These are phyloP conservation scores for Aureobasidium sp. DNA, from an alignment of 2,329 filamentous ascomycete species.

Conservation along the genomic window DNA sequence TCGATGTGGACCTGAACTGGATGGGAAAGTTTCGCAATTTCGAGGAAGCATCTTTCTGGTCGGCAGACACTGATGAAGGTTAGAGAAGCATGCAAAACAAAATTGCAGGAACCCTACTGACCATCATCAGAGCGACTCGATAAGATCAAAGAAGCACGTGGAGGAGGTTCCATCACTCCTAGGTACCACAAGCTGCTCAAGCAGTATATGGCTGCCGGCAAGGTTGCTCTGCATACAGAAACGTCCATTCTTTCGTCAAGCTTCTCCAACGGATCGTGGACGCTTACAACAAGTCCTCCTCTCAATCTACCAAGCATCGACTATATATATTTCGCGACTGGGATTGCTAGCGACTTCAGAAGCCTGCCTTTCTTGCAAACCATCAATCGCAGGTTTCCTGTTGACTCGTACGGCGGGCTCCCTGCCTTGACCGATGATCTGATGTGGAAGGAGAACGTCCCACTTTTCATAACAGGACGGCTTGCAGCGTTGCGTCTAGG, in stretches of 20 bases:
- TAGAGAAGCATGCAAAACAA: conserved; percentile 5
- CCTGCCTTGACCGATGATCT: conserved; percentile 70
- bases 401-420: conserved; percentile 57
- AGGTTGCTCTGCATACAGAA: conserved; percentile 49
- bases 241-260: conserved; percentile 47
- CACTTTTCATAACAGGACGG: conserved; percentile 63
- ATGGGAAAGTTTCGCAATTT: conserved; percentile 76
- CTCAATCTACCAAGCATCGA: conserved; percentile 48
- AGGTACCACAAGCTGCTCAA: conserved; percentile 60
- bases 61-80: conserved; percentile 60
- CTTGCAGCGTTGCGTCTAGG: conserved; percentile 62
- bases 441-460: conserved; percentile 66
- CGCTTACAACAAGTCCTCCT: conserved; percentile 47
- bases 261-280: conserved; percentile 41
- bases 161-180: conserved; percentile 71
- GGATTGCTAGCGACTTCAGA: conserved; percentile 56
- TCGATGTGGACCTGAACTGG: conserved; percentile 71
- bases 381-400: conserved; percentile 53
- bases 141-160: conserved; percentile 59
- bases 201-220: conserved; percentile 47
- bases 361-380: conserved; percentile 55
- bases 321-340: conserved; percentile 71
- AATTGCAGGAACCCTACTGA: background rate
- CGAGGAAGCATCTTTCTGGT: conserved; percentile 71
- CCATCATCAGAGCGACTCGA: conserved; percentile 49